These are phyloP conservation scores for Xenosphaeropsis pyriputrescens DNA, from an alignment of 2,329 filamentous ascomycete genomes.

Conservation along the genomic window DNA sequence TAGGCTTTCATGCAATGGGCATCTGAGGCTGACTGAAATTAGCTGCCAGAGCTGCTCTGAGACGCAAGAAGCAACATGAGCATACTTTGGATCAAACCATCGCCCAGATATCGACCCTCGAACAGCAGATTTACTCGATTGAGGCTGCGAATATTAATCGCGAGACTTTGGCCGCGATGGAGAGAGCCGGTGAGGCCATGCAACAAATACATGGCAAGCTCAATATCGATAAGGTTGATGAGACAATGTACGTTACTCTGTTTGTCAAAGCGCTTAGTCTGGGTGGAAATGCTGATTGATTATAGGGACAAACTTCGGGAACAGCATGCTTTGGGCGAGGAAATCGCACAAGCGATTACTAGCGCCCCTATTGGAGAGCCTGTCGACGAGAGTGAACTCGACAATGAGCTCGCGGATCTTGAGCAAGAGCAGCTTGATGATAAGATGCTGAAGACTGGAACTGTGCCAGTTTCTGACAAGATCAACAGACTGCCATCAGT, in stretches of 20 bases:
- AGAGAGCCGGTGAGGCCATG: constrained; percentile 82
- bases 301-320: constrained; percentile 77
- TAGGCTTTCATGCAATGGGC: no score
- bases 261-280: constrained; percentile 2
- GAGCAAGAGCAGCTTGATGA: constrained; percentile 90
- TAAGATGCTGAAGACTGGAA: constrained; percentile 82
- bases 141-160: constrained; percentile 98
- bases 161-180: constrained; percentile 89
- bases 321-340: constrained; percentile 84
- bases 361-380: constrained; percentile 49
- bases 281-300: not conserved
- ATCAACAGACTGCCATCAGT: constrained; percentile 65
- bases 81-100: constrained; percentile 82
- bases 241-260: constrained; percentile 64
- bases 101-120: constrained; percentile 79
- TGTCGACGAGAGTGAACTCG: constrained; percentile 75
- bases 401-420: constrained; percentile 70
- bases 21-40: constrained; percentile 2
- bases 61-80: constrained; percentile 90
- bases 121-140: constrained; percentile 92
- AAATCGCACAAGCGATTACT: constrained; percentile 80
- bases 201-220: constrained; percentile 81
- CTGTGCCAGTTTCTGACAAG: constrained; percentile 66
- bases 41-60: constrained; percentile 83
- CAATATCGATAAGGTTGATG: constrained; percentile 87